Evolutionary conservation across 345 rosid genomes (phyloP).

Genomic region (Erucastrum elatum): DNA sequence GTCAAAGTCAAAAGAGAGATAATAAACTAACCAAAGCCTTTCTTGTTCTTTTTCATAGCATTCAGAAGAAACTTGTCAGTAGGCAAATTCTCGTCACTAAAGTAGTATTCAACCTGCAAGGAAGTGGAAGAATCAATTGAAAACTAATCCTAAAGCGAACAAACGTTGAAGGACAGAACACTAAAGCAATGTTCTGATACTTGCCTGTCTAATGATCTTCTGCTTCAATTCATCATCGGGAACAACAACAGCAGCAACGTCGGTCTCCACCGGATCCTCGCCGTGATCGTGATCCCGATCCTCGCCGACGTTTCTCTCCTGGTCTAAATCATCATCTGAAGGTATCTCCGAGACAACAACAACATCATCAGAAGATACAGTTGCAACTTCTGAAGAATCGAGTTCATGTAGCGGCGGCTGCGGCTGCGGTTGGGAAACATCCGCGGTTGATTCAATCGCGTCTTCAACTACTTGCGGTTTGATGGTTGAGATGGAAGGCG

Average conservation of each 20-base stretch:
- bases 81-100: constrained; percentile 86
- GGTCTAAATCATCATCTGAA: constrained; percentile 47
- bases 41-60: constrained; percentile 70
- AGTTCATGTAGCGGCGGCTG: constrained; percentile 32
- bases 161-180: neutral
- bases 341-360: constrained; percentile 29
- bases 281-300: constrained; percentile 42
- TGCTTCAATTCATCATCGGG: constrained; percentile 53
- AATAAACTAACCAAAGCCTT: constrained; percentile 74
- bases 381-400: constrained; percentile 27
- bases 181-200: neutral
- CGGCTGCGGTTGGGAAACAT: constrained; percentile 9
- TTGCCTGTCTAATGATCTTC: constrained; percentile 68
- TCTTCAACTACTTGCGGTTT: constrained; percentile 3
- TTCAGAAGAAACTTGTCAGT: constrained; percentile 69
- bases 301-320: constrained; percentile 31
- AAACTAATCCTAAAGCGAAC: neutral
- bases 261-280: constrained; percentile 29
- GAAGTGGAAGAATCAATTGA: neutral
- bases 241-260: constrained; percentile 32
- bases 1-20: neutral
- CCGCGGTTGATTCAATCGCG: neutral
- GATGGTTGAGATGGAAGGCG: constrained; percentile 28
- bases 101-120: constrained; percentile 81
- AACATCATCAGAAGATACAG: constrained; percentile 45